Evolutionary conservation across 192 early-diverging fungal species (phyloP), one percentile per base, ranked within the genome.

Genomic region (Diversispora epigaea): DNA sequence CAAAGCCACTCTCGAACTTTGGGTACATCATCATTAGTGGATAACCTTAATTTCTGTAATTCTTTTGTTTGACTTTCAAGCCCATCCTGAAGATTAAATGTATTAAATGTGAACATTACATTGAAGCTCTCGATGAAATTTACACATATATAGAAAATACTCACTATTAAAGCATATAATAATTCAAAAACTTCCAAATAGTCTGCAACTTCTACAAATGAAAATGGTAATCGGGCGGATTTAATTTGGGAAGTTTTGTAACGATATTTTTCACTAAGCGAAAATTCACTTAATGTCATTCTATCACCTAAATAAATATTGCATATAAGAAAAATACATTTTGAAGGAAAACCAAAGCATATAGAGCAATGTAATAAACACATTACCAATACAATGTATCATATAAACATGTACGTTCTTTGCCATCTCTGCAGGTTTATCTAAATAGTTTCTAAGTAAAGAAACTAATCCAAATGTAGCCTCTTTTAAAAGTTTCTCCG

Each of bases 1-100:
- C 73, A 75, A 50, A 75, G 39, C 73, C 73, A 75, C 52, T 75
- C 73, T n/a, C 49, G 62, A 64, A 75, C 15, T 55, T 6, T 75
- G 17, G 47, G 62, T 54, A 75, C 45, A 64, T 40, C 1, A 44
- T 11, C 22, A 43, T 21, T 75, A 21, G 25, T 22, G 21, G 58
- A 3, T 12, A 75, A 40, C 47, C 15, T 41, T 32, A 74, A 49
- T 39, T 74, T 54, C 25, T 74, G 47, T 54, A 74, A 19, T 39
- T 64, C 49, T 17, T 19, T 65, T 64, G 22, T 74, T 74, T 74
- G 71, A 7, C 32, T 49, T 65, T 74, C 15, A 12, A 75, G 73
- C 43, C 73, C 62, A 40, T 50, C n/a, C 62, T 75, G 19, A 75
- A 25, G 17, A 75, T 64, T 1, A 58, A n/a, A n/a, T n/a, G n/a